Conservation (phyloP, 1,284 basidiomycete species). For the Lentinus polychrous region DNA sequence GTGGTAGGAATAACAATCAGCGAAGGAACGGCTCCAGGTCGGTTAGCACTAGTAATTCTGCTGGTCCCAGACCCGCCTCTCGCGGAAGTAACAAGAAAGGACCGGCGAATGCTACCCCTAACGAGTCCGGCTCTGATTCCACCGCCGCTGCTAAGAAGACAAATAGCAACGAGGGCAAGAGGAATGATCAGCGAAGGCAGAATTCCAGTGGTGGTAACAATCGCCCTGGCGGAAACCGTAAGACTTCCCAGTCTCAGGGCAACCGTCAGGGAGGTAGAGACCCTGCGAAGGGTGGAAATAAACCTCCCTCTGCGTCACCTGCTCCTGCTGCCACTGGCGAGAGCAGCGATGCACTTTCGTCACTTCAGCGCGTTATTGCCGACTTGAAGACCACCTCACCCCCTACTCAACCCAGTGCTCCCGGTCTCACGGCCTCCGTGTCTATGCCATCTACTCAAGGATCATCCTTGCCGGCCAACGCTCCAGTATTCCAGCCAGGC, state of each 20-base stretch:
- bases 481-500: conserved; percentile 66
- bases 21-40: conserved; percentile 52
- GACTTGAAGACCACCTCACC: conserved; percentile 74
- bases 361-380: conserved; percentile 75
- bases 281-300: conserved; percentile 20
- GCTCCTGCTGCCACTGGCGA: conserved; percentile 39
- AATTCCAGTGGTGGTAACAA: conserved; percentile 36
- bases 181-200: conserved; percentile 47
- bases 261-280: conserved; percentile 31
- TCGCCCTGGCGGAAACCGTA: conserved; percentile 46
- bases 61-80: conserved; percentile 50
- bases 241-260: conserved; percentile 43
- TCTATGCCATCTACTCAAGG: conserved; percentile 32
- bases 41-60: conserved; percentile 40
- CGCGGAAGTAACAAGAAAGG: conserved; percentile 57
- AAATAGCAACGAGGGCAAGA: conserved; percentile 39
- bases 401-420: conserved; percentile 35
- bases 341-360: conserved; percentile 68
- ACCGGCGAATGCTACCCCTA: conserved; percentile 24
- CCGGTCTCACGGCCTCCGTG: conserved; percentile 34
- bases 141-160: conserved; percentile 57
- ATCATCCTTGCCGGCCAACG: conserved; percentile 55
- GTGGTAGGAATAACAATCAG: conserved; percentile 24
- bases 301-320: conserved; percentile 40
- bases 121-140: conserved; percentile 56